A percentile compares a stretch with the other conserved stretches of the same genome.
Conservation (phyloP, 2,329 filamentous ascomycete species). For the Aspergillus sp. region DNA sequence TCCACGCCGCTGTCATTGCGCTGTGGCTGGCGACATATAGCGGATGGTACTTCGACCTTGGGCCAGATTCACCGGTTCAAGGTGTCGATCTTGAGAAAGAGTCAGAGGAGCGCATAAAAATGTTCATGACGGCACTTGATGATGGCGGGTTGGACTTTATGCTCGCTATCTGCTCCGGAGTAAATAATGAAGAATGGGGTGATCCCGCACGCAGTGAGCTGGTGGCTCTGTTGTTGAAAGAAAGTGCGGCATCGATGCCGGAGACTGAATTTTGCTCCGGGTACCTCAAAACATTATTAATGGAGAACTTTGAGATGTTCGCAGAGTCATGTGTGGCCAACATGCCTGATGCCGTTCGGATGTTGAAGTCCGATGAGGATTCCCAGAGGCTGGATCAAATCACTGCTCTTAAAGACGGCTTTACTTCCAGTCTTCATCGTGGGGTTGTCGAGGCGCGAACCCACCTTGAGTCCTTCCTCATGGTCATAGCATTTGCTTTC, state of each 20-base stretch:
- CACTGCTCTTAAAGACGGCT: constrained; percentile 35
- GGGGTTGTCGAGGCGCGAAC: constrained; percentile 39
- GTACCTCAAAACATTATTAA: constrained; percentile 62
- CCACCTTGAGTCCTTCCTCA: constrained; percentile 76
- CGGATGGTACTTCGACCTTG: constrained; percentile 67
- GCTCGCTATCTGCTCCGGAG: constrained; percentile 71
- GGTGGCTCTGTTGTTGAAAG: constrained; percentile 71
- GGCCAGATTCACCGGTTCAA: constrained; percentile 48
- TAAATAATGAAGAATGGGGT: constrained; percentile 73
- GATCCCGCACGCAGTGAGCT: constrained; percentile 78
- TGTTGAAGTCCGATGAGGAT: constrained; percentile 79
- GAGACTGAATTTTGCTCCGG: constrained; percentile 61
- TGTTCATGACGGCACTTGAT: constrained; percentile 67
- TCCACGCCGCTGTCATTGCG: constrained; percentile 68
- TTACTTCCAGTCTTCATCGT: constrained; percentile 32
- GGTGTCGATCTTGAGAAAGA: constrained; percentile 58
- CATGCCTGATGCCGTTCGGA: constrained; percentile 82
- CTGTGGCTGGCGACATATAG: constrained; percentile 95
- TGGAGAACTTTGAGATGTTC: constrained; percentile 76
- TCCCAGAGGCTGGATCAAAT: constrained; percentile 53
- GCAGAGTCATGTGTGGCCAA: constrained; percentile 91
- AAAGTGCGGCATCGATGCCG: constrained; percentile 58
- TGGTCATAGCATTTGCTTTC: constrained; percentile 86
- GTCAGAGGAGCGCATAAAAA: constrained; percentile 59
- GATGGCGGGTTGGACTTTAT: constrained; percentile 91